These are phyloP conservation scores for Nicotiana otophora DNA, from an alignment of 257 asterid genomes.

Conservation along the genomic window DNA sequence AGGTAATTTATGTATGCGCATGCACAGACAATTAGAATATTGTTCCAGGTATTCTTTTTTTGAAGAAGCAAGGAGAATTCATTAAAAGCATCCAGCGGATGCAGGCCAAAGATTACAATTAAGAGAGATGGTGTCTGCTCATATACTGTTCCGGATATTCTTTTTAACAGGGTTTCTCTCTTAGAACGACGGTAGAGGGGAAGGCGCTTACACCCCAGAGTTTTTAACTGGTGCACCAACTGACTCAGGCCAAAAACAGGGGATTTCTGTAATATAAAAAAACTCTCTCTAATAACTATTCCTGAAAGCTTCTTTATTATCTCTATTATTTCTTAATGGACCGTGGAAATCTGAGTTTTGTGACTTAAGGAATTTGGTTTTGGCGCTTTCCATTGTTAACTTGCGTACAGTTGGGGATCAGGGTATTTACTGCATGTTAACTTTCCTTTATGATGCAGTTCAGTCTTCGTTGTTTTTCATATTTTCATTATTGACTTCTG, in stretches of 20 bases:
- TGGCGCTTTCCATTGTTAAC: background rate
- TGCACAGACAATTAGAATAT: background rate
- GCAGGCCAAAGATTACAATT: no score
- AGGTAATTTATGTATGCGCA: no score
- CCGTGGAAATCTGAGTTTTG: background rate
- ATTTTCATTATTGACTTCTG: slow-evolving; percentile 6
- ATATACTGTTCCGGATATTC: background rate
- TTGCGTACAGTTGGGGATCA: background rate
- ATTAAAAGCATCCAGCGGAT: no score
- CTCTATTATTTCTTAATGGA: background rate
- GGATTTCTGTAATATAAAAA: background rate
- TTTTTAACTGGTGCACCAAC: background rate
- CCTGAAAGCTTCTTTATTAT: background rate
- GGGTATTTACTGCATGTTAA: background rate
- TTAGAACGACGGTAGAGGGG: background rate
- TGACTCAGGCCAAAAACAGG: background rate
- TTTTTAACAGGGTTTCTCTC: background rate
- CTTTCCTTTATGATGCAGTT: background rate
- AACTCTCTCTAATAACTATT: background rate
- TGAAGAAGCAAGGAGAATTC: no score
- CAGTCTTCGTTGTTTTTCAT: background rate
- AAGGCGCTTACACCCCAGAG: background rate
- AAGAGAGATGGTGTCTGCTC: no score
- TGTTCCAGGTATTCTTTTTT: background rate
- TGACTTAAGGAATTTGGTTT: background rate